Evolutionary conservation across 2,329 filamentous ascomycete species (phyloP), one percentile per base, ranked within the genome.

Genomic region (Nemania sp.): DNA sequence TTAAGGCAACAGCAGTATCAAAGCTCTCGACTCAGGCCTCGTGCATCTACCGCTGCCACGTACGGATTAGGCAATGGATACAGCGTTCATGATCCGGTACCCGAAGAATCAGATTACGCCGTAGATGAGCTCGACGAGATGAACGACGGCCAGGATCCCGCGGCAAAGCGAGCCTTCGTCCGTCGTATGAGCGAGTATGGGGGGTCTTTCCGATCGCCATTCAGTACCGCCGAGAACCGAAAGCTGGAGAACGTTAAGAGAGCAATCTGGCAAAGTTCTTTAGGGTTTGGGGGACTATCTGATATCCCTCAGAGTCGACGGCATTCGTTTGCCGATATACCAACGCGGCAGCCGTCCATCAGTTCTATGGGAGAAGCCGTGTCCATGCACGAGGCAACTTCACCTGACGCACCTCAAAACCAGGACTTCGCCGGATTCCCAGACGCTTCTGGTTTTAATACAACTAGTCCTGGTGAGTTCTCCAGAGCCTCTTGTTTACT

Each of bases 311-410:
- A 92, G 69, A 92, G 90, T 68, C 84, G 91, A 60, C 86, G 91
- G 29, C 91, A 94, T 74, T 94, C 91, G 1, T 91, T 95, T 71
- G 91, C 87, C 53, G 87, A 87, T 68, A 81, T 88, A 69, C 86
- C 84, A 29, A 87, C 85, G 25, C 81, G 87, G 13, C 86, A 89
- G 66, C 83, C 81, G 2, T 88, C 86, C 2, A 84, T 88, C 65
- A 83, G 84, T 67, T 88, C 86, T 29, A 77, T 86, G 54, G 80
- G 80, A 50, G 86, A 88, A 67, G 73, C 79, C 49, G 74, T 77
- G 40, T 73, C 79, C 3, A 69, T 78, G 10, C 76, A 85, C 20
- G 83, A 87, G 17, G 72, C 75, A 10, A 74, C 75, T 2, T 71
- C 75, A 15, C 75, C 78, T 17, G 82, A 86, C 12, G 71, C 72